phyloP scores from a whole-genome alignment of 176 grass and related monocot species.

The Oryza coarctata region DNA sequence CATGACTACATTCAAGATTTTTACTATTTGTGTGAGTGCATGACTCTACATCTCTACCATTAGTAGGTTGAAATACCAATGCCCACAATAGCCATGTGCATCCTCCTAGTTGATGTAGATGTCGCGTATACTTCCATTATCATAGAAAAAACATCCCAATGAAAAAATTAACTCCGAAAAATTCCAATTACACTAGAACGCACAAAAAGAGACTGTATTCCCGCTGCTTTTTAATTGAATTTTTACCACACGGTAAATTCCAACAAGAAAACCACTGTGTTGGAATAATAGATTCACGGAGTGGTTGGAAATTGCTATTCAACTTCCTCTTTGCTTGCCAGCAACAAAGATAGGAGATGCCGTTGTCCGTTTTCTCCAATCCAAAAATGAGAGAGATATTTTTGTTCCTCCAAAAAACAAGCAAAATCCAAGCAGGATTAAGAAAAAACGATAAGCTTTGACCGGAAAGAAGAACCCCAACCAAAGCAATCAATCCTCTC shows the following conservation, averaged over 20 bases:
- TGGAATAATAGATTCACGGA: neutral
- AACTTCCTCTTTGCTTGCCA: constrained; percentile 14
- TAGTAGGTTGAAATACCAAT: too few relatives aligned
- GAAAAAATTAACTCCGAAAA: neutral
- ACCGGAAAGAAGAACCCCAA: neutral
- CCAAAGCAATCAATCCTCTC: constrained; percentile 13
- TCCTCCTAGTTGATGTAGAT: too few relatives aligned
- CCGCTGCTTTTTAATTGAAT: neutral
- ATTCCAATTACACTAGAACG: neutral
- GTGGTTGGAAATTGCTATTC: neutral
- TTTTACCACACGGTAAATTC: neutral
- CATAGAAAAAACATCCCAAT: too few relatives aligned
- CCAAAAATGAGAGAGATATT: neutral
- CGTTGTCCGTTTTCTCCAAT: neutral
- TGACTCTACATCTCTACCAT: too few relatives aligned
- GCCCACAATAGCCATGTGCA: too few relatives aligned
- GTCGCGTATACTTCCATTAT: too few relatives aligned
- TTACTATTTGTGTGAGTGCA: too few relatives aligned
- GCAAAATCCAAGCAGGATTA: neutral
- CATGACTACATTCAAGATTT: too few relatives aligned
- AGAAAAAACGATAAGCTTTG: constrained; percentile 30
- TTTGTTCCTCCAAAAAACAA: neutral
- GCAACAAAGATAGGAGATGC: constrained; percentile 8
- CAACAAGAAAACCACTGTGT: neutral
- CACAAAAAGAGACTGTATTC: too few relatives aligned